phyloP scores from a whole-genome alignment of 164 flowering plant genomes.

The Piper betle region DNA sequence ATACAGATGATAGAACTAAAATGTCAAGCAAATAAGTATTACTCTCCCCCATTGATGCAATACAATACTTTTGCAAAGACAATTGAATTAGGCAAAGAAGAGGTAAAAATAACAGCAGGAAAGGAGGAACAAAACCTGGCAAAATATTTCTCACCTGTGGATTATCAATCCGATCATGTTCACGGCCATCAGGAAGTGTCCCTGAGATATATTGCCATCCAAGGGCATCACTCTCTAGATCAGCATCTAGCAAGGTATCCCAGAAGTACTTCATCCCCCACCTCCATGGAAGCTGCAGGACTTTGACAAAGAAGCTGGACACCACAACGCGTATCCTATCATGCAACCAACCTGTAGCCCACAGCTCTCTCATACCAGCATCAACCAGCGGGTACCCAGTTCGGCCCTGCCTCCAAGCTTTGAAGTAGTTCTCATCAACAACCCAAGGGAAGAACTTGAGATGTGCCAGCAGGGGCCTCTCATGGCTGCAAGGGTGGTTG shows the following conservation, averaged over 20 bases:
- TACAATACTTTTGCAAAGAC: not conserved
- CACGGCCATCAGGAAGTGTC: slow-evolving; percentile 90
- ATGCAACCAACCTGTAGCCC: slow-evolving; percentile 98
- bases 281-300: slow-evolving; percentile 91
- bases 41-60: too few species aligned
- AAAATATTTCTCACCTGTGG: slow-evolving; percentile 48
- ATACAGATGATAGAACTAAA: too few species aligned
- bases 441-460: slow-evolving; percentile 90
- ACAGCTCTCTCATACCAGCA: slow-evolving; percentile 98
- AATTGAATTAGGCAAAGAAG: not conserved
- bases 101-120: not conserved
- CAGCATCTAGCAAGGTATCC: slow-evolving; percentile 98
- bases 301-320: slow-evolving; percentile 94
- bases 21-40: too few species aligned
- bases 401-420: slow-evolving; percentile 97
- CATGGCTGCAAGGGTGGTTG: slow-evolving; percentile 87
- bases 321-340: slow-evolving; percentile 92
- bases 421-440: slow-evolving; percentile 63
- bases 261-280: slow-evolving; percentile 99
- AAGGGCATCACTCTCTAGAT: slow-evolving; percentile 94
- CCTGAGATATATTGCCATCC: slow-evolving; percentile 99
- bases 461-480: slow-evolving; percentile 89
- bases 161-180: slow-evolving; percentile 80
- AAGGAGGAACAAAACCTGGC: not conserved
- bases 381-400: slow-evolving; percentile 96